A percentile compares a stretch with the other conserved stretches of the same genome.
Evolutionary conservation across 2,329 filamentous ascomycete species (phyloP).

Genomic region (Diaporthe velutina): DNA sequence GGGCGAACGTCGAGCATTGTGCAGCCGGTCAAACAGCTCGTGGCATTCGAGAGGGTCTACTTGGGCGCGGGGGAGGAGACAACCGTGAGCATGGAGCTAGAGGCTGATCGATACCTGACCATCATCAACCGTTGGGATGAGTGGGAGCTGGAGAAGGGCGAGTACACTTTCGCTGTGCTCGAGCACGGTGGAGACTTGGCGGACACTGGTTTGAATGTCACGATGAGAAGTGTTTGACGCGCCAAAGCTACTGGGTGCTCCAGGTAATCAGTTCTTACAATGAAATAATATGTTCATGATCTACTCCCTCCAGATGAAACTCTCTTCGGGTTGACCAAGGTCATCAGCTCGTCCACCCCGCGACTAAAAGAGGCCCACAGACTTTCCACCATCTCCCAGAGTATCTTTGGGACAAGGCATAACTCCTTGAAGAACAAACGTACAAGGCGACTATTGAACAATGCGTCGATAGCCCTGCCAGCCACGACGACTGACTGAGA

Average conservation of each 20-base stretch:
- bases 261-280: rapidly evolving
- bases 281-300: neutral
- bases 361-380: neutral
- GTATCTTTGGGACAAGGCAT: neutral
- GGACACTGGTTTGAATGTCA: constrained; percentile 53
- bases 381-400: constrained; percentile 7
- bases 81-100: constrained; percentile 51
- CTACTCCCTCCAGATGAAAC: neutral
- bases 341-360: neutral
- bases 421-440: neutral
- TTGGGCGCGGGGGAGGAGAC: constrained; percentile 50
- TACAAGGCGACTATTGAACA: constrained; percentile 44
- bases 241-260: no score
- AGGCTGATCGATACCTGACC: constrained; percentile 56
- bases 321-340: neutral
- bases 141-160: constrained; percentile 59
- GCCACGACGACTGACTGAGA: constrained; percentile 42
- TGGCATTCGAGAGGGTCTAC: constrained; percentile 56
- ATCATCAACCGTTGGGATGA: constrained; percentile 56
- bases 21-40: constrained; percentile 57
- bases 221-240: constrained; percentile 51
- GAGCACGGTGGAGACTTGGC: constrained; percentile 53
- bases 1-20: constrained; percentile 54
- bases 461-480: constrained; percentile 45
- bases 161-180: constrained; percentile 56